These are phyloP conservation scores for Hypsizygus marmoreus DNA, from an alignment of 768 basidiomycete species.

Conservation along the genomic window DNA sequence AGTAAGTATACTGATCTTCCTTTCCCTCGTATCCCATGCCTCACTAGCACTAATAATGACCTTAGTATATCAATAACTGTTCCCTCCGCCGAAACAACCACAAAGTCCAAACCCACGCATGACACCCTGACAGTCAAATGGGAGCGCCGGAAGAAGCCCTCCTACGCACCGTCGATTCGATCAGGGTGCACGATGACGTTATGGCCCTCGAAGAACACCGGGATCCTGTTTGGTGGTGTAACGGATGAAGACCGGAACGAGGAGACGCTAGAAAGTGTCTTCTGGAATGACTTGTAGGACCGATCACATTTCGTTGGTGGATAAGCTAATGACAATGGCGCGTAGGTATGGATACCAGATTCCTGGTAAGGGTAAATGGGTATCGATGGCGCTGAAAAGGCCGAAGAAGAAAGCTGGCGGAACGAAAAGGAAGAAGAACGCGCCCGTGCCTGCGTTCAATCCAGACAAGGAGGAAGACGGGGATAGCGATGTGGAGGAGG, in stretches of 20 bases:
- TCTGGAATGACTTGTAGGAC: conserved; percentile 83
- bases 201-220: conserved; percentile 68
- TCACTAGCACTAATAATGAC: conserved; percentile 22
- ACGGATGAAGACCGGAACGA: conserved; percentile 85
- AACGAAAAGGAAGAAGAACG: conserved; percentile 42
- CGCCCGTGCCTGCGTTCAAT: conserved; percentile 6
- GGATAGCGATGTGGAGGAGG: conserved; percentile 1
- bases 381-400: conserved; percentile 73
- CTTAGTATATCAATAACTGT: conserved; percentile 17
- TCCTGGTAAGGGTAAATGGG: conserved; percentile 74
- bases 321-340: background rate
- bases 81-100: conserved; percentile 17
- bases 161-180: conserved; percentile 68
- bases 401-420: conserved; percentile 56
- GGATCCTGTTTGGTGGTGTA: conserved; percentile 85
- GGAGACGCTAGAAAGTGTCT: conserved; percentile 81
- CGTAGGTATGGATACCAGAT: conserved; percentile 78
- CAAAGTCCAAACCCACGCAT: conserved; percentile 39
- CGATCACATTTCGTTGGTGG: background rate
- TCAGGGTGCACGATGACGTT: conserved; percentile 88
- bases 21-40: background rate
- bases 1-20: conserved; percentile 48
- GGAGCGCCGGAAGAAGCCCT: conserved; percentile 78
- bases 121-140: conserved; percentile 68
- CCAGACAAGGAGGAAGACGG: conserved; percentile 22